A percentile compares a stretch with the other conserved stretches of the same genome.
Evolutionary conservation across 2,329 filamentous ascomycete species (phyloP).

Genomic region (Lachnellula hyalina): DNA sequence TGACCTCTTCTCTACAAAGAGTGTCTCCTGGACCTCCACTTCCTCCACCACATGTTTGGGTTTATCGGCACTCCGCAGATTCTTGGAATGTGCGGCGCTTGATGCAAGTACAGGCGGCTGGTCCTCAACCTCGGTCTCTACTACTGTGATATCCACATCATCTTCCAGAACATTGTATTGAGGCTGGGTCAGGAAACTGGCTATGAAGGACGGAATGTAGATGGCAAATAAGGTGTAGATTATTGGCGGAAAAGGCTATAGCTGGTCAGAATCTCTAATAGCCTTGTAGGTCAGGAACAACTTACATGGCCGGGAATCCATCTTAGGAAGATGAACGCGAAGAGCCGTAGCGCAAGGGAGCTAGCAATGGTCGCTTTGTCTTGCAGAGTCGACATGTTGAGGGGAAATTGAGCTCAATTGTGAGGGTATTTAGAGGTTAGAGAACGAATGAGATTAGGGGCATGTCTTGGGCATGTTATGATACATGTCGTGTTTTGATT

Average conservation of each 20-base stretch:
- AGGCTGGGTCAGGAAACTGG: slow-evolving; percentile 51
- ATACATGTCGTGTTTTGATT: background rate
- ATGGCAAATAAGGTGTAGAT: slow-evolving; percentile 59
- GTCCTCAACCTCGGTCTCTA: slow-evolving; percentile 38
- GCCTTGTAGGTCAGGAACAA: slow-evolving; percentile 5
- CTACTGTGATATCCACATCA: slow-evolving; percentile 51
- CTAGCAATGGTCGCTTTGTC: slow-evolving; percentile 29
- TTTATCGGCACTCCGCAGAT: slow-evolving; percentile 25
- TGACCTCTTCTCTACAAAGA: slow-evolving; percentile 53
- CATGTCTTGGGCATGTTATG: background rate
- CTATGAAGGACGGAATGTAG: slow-evolving; percentile 60
- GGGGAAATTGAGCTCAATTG: background rate
- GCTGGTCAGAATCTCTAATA: slow-evolving; percentile 1
- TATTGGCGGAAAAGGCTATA: slow-evolving; percentile 35
- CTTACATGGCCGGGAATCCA: slow-evolving; percentile 40
- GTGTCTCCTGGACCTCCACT: slow-evolving; percentile 58
- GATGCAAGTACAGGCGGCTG: slow-evolving; percentile 27
- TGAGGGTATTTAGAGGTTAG: background rate
- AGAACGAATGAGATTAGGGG: background rate
- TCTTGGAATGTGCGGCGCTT: slow-evolving; percentile 24
- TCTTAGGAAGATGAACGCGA: slow-evolving; percentile 54
- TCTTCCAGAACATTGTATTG: slow-evolving; percentile 53
- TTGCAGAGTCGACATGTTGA: slow-evolving; percentile 22
- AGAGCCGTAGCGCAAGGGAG: slow-evolving; percentile 46
- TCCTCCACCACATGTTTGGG: slow-evolving; percentile 40